Base-by-base conservation (phyloP, 768 basidiomycete genomes). In the Boletus rex-veris region DNA sequence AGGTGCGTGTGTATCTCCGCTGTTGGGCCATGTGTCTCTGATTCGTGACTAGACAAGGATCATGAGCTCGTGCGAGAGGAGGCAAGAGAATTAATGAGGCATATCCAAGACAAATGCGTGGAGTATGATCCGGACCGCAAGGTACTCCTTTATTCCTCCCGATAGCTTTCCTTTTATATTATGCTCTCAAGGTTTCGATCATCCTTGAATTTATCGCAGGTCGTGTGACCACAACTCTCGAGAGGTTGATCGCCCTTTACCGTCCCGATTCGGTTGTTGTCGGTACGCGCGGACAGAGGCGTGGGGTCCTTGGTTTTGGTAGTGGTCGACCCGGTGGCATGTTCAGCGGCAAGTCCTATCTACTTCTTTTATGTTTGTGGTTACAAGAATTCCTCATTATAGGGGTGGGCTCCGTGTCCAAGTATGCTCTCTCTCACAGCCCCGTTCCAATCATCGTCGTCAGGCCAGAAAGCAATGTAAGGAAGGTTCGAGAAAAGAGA, bases 391-490 rank as follows among this genome's bases (percentile, higher is more conserved):
- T n/a, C 76, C 18, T 66, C 82, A 45, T 74, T 75, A 72, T 76
- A 45, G 82, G 75, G 12, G 80, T 88, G 60, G 87, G 86, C 12
- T 82, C 81, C 21, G 83, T 88, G 7, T 63, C 46, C 55, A 88
- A 85, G 59, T 89, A 91, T 66, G 92, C 90, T 57, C 81, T 97
- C 40, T 87, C 89, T 16, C 93, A 91, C 65, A 94, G 92, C 1
- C 93, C 96, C 2, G 92, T 99, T 0, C 96, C 96, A 3, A 90
- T 97, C 61, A 93, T 98, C 57, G 96, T 98, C 48, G 94, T 98
- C 39, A 80, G 92, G 4, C 92, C 93, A 2, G 90, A 92, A 62
- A 79, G 90, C 36, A 92, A 94, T 64, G 85, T 94, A 28, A 81
- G 83, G 58, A 95, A 95, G 68, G 83, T 84, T 0, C 74, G 88